Conservation (phyloP, 2,329 filamentous ascomycete genomes). For the Trichoderma sp. region DNA sequence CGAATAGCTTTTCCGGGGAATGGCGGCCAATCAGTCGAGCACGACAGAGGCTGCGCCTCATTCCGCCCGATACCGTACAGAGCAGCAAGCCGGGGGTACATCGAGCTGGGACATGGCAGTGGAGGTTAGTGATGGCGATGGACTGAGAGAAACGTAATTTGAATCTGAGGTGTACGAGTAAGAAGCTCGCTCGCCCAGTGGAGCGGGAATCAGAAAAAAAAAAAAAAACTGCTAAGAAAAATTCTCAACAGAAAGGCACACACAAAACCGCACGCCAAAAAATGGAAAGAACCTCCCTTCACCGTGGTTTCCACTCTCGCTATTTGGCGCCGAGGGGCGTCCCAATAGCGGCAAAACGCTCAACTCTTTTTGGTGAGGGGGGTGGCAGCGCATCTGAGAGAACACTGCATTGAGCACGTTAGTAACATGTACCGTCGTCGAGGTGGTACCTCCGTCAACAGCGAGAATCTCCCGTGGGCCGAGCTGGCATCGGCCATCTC, state of each 20-base stretch:
- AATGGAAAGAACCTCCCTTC: constrained; percentile 6
- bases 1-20: constrained; percentile 21
- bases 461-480: constrained; percentile 18
- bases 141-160: not conserved
- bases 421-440: not conserved
- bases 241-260: not conserved
- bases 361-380: not conserved
- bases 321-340: constrained; percentile 9
- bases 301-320: constrained; percentile 17
- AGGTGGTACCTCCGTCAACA: not conserved
- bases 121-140: not conserved
- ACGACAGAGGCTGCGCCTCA: constrained; percentile 31
- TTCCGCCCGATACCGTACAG: constrained; percentile 22
- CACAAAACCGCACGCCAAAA: not conserved
- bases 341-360: not conserved
- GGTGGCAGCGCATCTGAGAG: constrained; percentile 11
- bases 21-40: constrained; percentile 36
- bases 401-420: not conserved
- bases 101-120: not conserved
- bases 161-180: not conserved
- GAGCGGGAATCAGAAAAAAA: not conserved
- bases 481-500: constrained; percentile 11
- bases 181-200: constrained; percentile 2
- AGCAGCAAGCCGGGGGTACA: not conserved
- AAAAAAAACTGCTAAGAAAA: not conserved